Evolutionary conservation across 805 yeast species (phyloP).

Genomic region (Saccharomycopsis sp.): DNA sequence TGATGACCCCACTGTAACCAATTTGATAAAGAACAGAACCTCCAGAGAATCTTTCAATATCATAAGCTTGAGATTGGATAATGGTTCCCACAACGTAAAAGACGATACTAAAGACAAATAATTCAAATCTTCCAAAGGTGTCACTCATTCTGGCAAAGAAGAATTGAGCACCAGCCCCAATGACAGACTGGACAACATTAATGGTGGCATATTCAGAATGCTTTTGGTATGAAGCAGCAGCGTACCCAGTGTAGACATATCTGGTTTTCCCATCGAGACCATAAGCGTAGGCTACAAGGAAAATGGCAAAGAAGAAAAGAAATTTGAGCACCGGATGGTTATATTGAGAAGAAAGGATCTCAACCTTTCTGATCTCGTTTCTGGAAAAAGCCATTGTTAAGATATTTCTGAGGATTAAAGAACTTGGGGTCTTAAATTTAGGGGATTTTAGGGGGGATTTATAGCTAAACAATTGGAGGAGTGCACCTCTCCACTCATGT

Average conservation of each 20-base stretch:
- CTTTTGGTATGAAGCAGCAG: constrained; percentile 36
- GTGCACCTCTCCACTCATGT: too few species aligned
- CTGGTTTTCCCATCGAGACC: constrained; percentile 46
- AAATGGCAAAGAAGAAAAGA: constrained; percentile 19
- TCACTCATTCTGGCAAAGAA: constrained; percentile 47
- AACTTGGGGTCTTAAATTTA: too few species aligned
- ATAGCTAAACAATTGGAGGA: too few species aligned
- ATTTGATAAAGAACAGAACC: constrained; percentile 38
- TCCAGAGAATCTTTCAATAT: constrained; percentile 42
- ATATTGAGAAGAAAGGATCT: too few species aligned
- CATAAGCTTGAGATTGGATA: constrained; percentile 44
- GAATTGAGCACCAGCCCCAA: constrained; percentile 49
- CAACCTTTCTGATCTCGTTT: too few species aligned
- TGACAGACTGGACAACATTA: constrained; percentile 39
- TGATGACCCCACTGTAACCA: constrained; percentile 54
- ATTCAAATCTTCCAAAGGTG: constrained; percentile 43
- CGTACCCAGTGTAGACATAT: constrained; percentile 33
- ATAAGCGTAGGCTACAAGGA: constrained; percentile 47
- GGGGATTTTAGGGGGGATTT: too few species aligned
- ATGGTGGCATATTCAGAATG: constrained; percentile 45
- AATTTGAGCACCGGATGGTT: background rate
- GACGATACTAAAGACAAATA: constrained; percentile 35
- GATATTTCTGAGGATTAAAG: too few species aligned
- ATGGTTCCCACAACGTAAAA: constrained; percentile 47
- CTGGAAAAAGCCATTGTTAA: too few species aligned